phyloP scores from a whole-genome alignment of 441 rosid species.

The Croton setiger region DNA sequence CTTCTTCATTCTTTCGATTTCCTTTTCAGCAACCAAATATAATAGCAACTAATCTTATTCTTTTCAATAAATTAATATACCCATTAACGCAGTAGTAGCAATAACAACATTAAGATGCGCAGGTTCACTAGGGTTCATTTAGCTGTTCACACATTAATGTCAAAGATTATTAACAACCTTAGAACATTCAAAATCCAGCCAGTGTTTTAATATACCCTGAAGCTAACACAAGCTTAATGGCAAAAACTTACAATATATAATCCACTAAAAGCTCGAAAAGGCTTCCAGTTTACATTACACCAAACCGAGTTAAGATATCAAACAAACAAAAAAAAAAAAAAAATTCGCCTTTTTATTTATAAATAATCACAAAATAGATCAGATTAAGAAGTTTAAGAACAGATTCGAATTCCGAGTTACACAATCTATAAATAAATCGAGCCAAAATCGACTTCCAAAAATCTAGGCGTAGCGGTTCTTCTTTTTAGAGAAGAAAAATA shows the following conservation, averaged over 20 bases:
- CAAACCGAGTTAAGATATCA: not conserved
- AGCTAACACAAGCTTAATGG: conserved; percentile 1
- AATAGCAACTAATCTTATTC: not conserved
- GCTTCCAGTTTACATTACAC: not conserved
- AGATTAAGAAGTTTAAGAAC: not conserved
- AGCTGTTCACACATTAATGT: not conserved
- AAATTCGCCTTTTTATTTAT: not conserved
- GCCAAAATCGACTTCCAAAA: not conserved
- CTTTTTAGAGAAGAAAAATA: not conserved
- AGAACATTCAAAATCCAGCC: not conserved
- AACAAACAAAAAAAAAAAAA: not conserved
- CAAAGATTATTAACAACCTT: not conserved
- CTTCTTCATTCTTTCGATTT: not conserved
- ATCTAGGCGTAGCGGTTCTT: not conserved
- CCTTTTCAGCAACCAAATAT: not conserved
- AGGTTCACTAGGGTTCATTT: no score
- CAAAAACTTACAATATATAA: not conserved
- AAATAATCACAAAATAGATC: conserved; percentile 9
- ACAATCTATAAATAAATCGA: not conserved
- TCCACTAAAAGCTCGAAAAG: not conserved
- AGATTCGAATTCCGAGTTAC: not conserved
- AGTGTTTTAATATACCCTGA: not conserved
- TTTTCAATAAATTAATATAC: not conserved
- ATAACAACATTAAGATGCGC: not conserved
- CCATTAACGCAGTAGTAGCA: not conserved